phyloP scores from a whole-genome alignment of 129 eudicot genomes.

The Flaveria brownii region DNA sequence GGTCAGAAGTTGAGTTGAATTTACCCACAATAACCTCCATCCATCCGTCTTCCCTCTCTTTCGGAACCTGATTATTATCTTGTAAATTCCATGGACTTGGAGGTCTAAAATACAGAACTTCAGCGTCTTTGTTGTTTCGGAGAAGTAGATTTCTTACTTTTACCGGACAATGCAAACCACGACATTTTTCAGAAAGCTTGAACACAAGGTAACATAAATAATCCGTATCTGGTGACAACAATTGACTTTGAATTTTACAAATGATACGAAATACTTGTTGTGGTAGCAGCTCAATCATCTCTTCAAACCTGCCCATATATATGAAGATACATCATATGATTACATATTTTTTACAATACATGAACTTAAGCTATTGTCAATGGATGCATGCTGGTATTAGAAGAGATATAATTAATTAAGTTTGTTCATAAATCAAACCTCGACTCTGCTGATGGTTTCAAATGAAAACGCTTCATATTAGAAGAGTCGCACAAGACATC shows the following conservation, averaged over 20 bases:
- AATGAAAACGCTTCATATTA: not conserved
- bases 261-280: slow-evolving; percentile 19
- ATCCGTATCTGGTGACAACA: not conserved
- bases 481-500: not conserved
- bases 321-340: not conserved
- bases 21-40: slow-evolving; percentile 25
- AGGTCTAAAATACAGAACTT: slow-evolving; percentile 11
- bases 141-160: slow-evolving; percentile 13
- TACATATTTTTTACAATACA: not conserved
- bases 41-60: slow-evolving; percentile 24
- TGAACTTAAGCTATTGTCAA: not conserved
- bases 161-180: slow-evolving; percentile 1
- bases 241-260: slow-evolving; percentile 10
- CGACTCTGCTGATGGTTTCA: not conserved
- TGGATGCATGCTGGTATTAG: not conserved
- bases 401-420: not conserved
- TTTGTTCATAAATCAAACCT: not conserved
- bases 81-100: slow-evolving; percentile 13
- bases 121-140: not conserved
- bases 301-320: slow-evolving; percentile 1
- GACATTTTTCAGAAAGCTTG: slow-evolving; percentile 26
- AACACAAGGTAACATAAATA: slow-evolving; percentile 16
- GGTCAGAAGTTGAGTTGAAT: slow-evolving; percentile 1
- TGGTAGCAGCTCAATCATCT: slow-evolving; percentile 16
- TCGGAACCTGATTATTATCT: not conserved